Base-by-base conservation (phyloP, 2,329 filamentous ascomycete genomes). In the Cordyceps cateniannulata region DNA sequence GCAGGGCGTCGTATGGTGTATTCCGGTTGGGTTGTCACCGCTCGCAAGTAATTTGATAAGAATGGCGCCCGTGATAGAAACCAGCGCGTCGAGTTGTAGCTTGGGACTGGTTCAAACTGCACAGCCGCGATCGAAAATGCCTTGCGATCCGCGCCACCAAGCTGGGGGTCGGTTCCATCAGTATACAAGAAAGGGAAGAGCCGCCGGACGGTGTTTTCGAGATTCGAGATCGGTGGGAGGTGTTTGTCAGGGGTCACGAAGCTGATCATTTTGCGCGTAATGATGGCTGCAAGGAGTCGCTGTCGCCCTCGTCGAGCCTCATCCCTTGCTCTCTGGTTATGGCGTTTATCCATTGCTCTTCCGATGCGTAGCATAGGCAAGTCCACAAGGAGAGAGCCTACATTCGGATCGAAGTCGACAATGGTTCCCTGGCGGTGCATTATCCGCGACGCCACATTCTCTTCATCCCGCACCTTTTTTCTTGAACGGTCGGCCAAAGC, bases 401-500 rank as follows among this genome's bases (percentile, higher is more conserved):
- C 72, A 47, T 79, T 79, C 3, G 77, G 71, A 59, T 80, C 74
- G 24, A 81, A 78, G 20, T 77, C 74, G 52, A 75, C 75, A 4
- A 83, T 73, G 16, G 84, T 71, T 2, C 73, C 69, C 47, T 78
- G 76, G 38, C 73, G 70, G 18, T 73, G 59, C n/a, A 91, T 76
- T 7, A 89, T 73, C 8, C 77, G 68, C 22, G 83, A 74, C 0
- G 85, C 86, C 61, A 83, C 75, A 2, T 75, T 73, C 40, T 83
- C 82, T 54, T 83, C 75, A 1, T 70, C 66, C 3, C 72, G 66
- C 0, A 76, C 73, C 7, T 76, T 79, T 14, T 66, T 66, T 50
- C 80, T 77, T 32, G 83, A 81, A 35, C 79, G 79, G 18, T 76
- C 69, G 1, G 87, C 79, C 55, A 96, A 74, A 0, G 75, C 73